Conservation (phyloP, 2,329 filamentous ascomycete species). For the Teratosphaeria viscida region DNA sequence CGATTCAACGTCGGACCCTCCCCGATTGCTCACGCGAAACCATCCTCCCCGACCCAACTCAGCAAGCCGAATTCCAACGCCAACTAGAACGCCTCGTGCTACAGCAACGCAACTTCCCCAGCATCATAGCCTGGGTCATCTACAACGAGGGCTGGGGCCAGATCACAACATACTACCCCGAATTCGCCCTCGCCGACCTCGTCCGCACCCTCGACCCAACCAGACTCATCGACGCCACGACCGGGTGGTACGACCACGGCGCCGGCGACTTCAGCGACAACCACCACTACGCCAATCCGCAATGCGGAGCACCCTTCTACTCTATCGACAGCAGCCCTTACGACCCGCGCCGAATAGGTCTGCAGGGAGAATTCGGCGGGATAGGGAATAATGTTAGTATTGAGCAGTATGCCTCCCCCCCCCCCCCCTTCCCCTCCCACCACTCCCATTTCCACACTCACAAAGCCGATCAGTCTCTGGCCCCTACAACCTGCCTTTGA, state of each 20-base stretch:
- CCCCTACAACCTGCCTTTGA: constrained; percentile 50
- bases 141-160: constrained; percentile 69
- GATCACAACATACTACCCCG: constrained; percentile 39
- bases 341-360: constrained; percentile 50
- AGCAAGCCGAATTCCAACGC: constrained; percentile 55
- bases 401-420: constrained; percentile 31
- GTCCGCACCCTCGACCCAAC: constrained; percentile 52
- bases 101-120: constrained; percentile 54
- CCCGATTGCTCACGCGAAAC: constrained; percentile 15
- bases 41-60: constrained; percentile 30
- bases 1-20: constrained; percentile 24
- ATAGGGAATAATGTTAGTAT: constrained; percentile 55
- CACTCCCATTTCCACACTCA: background rate
- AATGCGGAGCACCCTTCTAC: constrained; percentile 61
- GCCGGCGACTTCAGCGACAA: constrained; percentile 60
- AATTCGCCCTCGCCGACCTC: constrained; percentile 45
- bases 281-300: constrained; percentile 60
- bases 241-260: constrained; percentile 59
- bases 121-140: constrained; percentile 57
- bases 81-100: constrained; percentile 52
- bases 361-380: constrained; percentile 64
- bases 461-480: constrained; percentile 40
- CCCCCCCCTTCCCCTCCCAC: too few species aligned
- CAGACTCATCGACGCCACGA: constrained; percentile 51
- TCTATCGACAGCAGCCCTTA: constrained; percentile 46